Evolutionary conservation across 2,329 filamentous ascomycete species (phyloP).

Genomic region (Diplodia scrobiculata): DNA sequence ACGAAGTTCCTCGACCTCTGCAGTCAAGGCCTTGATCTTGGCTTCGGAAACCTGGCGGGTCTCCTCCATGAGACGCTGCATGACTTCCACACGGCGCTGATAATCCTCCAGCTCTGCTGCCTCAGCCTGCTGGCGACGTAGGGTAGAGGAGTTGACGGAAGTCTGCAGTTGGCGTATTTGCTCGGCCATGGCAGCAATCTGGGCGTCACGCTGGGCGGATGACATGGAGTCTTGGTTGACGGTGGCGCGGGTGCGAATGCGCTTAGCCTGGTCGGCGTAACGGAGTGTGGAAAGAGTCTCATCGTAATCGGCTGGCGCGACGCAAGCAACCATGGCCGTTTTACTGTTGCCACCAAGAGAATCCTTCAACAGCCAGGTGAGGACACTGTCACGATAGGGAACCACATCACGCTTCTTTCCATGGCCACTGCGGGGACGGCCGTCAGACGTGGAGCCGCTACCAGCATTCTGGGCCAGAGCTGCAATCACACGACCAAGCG

Average conservation of each 20-base stretch:
- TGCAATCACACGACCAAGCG: constrained; percentile 91
- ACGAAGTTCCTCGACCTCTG: constrained; percentile 53
- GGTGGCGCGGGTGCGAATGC: constrained; percentile 88
- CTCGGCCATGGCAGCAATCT: constrained; percentile 92
- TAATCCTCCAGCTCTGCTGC: constrained; percentile 92
- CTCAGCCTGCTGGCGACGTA: constrained; percentile 72
- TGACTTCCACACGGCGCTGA: constrained; percentile 81
- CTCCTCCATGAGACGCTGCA: constrained; percentile 97
- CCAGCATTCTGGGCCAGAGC: constrained; percentile 62
- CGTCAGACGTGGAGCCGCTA: constrained; percentile 47
- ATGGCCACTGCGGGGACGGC: constrained; percentile 55
- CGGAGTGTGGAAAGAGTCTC: constrained; percentile 94
- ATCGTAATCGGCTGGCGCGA: constrained; percentile 92
- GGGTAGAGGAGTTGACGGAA: constrained; percentile 59
- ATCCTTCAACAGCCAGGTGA: constrained; percentile 89
- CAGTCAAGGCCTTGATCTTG: constrained; percentile 81
- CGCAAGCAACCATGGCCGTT: constrained; percentile 98
- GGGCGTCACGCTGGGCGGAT: constrained; percentile 87
- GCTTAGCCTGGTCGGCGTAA: constrained; percentile 96
- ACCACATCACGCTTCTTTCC: constrained; percentile 65
- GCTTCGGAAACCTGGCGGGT: constrained; percentile 84
- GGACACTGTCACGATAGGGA: constrained; percentile 86
- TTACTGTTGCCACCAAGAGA: constrained; percentile 95
- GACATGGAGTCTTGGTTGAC: constrained; percentile 96
- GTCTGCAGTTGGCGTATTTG: constrained; percentile 87